Percentiles rank a stretch among this genome's conserved stretches.
Evolutionary conservation across 2,329 filamentous ascomycete species (phyloP).

Genomic region (Neonectria hederae): DNA sequence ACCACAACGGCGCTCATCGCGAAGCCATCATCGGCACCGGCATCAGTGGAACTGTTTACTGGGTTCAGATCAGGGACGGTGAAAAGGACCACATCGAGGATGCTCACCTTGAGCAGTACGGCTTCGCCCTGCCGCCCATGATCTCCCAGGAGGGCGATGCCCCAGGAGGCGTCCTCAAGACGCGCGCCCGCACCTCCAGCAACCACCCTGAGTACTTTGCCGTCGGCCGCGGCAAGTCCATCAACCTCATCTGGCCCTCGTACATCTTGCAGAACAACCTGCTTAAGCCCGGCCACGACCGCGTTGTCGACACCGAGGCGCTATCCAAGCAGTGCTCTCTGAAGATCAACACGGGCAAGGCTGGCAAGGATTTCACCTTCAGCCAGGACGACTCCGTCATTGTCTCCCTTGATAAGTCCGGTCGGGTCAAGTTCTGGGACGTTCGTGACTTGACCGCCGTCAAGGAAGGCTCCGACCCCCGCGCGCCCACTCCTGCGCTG

Average conservation of each 20-base stretch:
- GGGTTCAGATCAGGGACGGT: constrained; percentile 81
- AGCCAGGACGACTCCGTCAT: constrained; percentile 96
- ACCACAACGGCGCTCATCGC: constrained; percentile 66
- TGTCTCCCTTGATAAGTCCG: constrained; percentile 95
- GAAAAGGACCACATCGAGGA: constrained; percentile 83
- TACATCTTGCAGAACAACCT: constrained; percentile 70
- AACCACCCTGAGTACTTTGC: constrained; percentile 94
- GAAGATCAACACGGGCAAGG: constrained; percentile 96
- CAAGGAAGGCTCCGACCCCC: constrained; percentile 61
- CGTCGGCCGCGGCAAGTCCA: constrained; percentile 93
- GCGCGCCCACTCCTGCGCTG: constrained; percentile 62
- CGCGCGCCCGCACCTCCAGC: constrained; percentile 88
- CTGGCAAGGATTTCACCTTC: constrained; percentile 97
- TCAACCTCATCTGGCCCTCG: constrained; percentile 83
- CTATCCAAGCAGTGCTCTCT: constrained; percentile 87
- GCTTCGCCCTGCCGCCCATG: constrained; percentile 89
- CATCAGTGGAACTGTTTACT: constrained; percentile 96
- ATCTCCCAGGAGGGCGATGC: constrained; percentile 88
- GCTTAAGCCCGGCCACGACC: constrained; percentile 71
- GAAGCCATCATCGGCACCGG: constrained; percentile 93
- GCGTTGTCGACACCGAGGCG: constrained; percentile 84
- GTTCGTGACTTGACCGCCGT: constrained; percentile 77
- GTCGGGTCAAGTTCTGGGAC: constrained; percentile 98
- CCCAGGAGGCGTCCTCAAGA: constrained; percentile 93
- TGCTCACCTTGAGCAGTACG: constrained; percentile 81